Evolutionary conservation across 495 filamentous ascomycete genomes (phyloP).

Genomic region (Penicillium longicatenatum): DNA sequence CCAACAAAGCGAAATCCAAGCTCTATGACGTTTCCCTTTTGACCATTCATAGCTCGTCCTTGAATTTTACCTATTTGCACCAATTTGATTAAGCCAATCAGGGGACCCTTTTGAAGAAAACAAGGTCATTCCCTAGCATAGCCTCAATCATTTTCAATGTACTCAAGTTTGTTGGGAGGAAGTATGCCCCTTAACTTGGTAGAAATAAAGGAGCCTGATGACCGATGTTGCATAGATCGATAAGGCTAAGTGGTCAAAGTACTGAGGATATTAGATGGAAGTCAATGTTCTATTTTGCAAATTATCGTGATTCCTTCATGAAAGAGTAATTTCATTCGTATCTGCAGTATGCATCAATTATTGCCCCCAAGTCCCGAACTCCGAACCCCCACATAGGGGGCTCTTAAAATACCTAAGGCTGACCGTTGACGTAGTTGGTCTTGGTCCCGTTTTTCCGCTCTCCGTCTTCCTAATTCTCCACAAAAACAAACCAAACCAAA

Average conservation of each 20-base stretch:
- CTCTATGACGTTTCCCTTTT: background rate
- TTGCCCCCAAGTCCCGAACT: background rate
- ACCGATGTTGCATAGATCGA: background rate
- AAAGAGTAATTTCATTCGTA: background rate
- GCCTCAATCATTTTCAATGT: background rate
- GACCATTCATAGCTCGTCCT: background rate
- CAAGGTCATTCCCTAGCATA: background rate
- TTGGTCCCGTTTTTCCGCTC: slow-evolving; percentile 1
- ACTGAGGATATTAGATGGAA: too few species aligned
- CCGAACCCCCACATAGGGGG: background rate
- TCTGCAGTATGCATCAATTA: background rate
- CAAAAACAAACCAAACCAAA: slow-evolving; percentile 12
- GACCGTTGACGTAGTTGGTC: slow-evolving; percentile 25
- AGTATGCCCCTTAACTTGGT: background rate
- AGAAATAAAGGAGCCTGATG: background rate
- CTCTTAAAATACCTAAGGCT: slow-evolving; percentile 10
- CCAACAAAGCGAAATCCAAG: background rate
- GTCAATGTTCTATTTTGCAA: background rate
- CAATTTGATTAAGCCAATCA: background rate
- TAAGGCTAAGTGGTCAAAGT: background rate
- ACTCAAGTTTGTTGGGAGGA: background rate
- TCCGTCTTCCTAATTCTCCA: background rate
- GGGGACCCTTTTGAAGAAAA: background rate
- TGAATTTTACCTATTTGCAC: background rate
- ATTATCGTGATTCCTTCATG: background rate